phyloP scores from a whole-genome alignment of 2,329 filamentous ascomycete genomes.

The Macrophomina pseudophaseolina region DNA sequence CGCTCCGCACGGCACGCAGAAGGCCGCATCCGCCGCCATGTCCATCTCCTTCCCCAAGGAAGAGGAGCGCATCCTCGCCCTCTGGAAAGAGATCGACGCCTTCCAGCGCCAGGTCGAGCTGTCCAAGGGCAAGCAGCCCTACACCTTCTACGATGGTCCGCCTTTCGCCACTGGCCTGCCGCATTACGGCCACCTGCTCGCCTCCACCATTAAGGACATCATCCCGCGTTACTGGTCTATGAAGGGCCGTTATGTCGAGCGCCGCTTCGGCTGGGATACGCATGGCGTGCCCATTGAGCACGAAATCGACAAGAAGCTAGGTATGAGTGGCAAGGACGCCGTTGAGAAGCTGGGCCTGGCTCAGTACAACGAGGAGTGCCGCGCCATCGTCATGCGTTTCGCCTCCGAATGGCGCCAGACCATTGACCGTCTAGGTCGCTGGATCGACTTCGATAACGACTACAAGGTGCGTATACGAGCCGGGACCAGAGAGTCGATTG shows the following conservation, averaged over 20 bases:
- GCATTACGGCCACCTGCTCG: slow-evolving; percentile 78
- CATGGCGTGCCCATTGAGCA: slow-evolving; percentile 95
- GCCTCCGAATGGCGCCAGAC: slow-evolving; percentile 85
- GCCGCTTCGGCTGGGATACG: slow-evolving; percentile 94
- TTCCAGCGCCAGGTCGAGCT: slow-evolving; percentile 89
- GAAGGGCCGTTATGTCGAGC: slow-evolving; percentile 91
- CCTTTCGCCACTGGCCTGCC: slow-evolving; percentile 62
- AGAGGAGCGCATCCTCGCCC: slow-evolving; percentile 81
- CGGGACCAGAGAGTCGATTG: neutral
- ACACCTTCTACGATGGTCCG: slow-evolving; percentile 87
- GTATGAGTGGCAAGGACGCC: slow-evolving; percentile 84
- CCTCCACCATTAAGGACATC: slow-evolving; percentile 96
- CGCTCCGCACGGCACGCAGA: slow-evolving; percentile 23
- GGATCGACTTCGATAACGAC: slow-evolving; percentile 98
- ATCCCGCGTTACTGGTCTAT: slow-evolving; percentile 97
- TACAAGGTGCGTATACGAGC: slow-evolving; percentile 71
- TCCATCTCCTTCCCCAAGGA: slow-evolving; percentile 73
- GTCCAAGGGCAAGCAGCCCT: slow-evolving; percentile 79
- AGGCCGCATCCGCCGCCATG: slow-evolving; percentile 21
- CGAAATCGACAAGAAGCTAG: slow-evolving; percentile 95
- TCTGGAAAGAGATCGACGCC: slow-evolving; percentile 91
- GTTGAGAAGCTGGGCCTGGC: slow-evolving; percentile 85
- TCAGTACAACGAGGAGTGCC: slow-evolving; percentile 90
- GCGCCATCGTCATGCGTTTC: slow-evolving; percentile 91
- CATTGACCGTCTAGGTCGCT: slow-evolving; percentile 86